These are phyloP conservation scores for Escallonia herrerae DNA, from an alignment of 129 eudicot species.

Conservation along the genomic window DNA sequence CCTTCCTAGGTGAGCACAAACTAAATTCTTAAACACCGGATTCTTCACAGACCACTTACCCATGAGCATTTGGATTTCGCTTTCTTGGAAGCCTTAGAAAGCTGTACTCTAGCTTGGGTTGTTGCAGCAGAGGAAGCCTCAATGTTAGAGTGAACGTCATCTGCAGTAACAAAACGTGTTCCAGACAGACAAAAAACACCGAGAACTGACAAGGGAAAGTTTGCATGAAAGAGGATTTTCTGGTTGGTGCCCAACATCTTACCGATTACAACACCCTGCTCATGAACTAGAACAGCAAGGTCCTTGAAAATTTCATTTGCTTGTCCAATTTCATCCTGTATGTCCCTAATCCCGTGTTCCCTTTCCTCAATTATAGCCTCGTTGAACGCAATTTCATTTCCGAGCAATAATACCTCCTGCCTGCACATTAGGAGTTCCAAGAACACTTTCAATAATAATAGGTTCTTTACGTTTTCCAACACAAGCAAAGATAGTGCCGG, in stretches of 20 bases:
- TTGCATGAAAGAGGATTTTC: not conserved
- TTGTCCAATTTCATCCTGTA: slow-evolving; percentile 35
- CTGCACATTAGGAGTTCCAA: slow-evolving; percentile 5
- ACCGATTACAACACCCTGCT: slow-evolving; percentile 31
- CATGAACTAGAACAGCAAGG: slow-evolving; percentile 35
- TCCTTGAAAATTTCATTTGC: slow-evolving; percentile 38
- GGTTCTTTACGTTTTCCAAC: not conserved
- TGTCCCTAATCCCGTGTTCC: slow-evolving; percentile 32
- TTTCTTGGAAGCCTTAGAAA: slow-evolving; percentile 29
- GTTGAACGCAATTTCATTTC: slow-evolving; percentile 29
- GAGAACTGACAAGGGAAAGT: not conserved
- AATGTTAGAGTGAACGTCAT: slow-evolving; percentile 27
- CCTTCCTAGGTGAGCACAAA: too few relatives aligned
- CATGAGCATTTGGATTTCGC: slow-evolving; percentile 18
- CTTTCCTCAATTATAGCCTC: slow-evolving; percentile 41
- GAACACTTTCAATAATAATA: not conserved
- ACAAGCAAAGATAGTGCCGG: not conserved
- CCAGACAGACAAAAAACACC: not conserved
- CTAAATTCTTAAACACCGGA: too few relatives aligned
- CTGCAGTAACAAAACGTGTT: slow-evolving; percentile 4
- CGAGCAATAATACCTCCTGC: slow-evolving; percentile 27
- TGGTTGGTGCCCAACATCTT: not conserved
- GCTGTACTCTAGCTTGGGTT: slow-evolving; percentile 25
- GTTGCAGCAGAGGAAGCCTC: slow-evolving; percentile 31
- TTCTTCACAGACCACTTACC: slow-evolving; percentile 13